Conservation (phyloP, 129 eudicot genomes). For the Saposhnikovia divaricata region DNA sequence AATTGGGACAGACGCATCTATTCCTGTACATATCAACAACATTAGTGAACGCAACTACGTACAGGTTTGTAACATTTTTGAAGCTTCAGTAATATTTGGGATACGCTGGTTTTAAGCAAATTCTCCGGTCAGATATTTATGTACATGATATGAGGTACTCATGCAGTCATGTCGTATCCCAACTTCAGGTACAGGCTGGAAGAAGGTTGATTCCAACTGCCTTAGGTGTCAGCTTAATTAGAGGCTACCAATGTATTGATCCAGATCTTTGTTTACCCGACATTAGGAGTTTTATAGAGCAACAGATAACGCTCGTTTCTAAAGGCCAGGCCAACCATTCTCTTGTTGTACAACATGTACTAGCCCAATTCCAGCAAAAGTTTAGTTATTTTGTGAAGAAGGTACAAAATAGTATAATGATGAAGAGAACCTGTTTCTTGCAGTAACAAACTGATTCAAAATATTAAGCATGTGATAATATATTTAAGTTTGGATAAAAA, state of each 20-base stretch:
- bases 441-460: neutral
- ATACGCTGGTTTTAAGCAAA: neutral
- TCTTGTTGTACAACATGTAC: slow-evolving; percentile 65
- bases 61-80: slow-evolving; percentile 38
- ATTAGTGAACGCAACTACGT: slow-evolving; percentile 95
- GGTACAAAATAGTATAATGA: slow-evolving; percentile 21
- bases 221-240: slow-evolving; percentile 68
- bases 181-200: slow-evolving; percentile 77
- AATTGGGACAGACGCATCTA: slow-evolving; percentile 95
- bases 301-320: slow-evolving; percentile 77
- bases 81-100: neutral
- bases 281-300: slow-evolving; percentile 85
- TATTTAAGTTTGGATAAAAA: neutral
- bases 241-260: slow-evolving; percentile 93
- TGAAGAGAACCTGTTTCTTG: neutral
- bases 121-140: neutral
- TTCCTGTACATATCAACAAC: slow-evolving; percentile 89
- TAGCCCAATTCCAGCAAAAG: slow-evolving; percentile 78
- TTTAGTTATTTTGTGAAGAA: slow-evolving; percentile 69
- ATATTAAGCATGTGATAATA: neutral
- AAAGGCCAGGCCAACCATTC: slow-evolving; percentile 86
- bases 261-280: slow-evolving; percentile 95
- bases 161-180: slow-evolving; percentile 2
- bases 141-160: slow-evolving; percentile 3
- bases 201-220: slow-evolving; percentile 82